phyloP scores from a whole-genome alignment of 441 rosid species.

The Gossypium armourianum region DNA sequence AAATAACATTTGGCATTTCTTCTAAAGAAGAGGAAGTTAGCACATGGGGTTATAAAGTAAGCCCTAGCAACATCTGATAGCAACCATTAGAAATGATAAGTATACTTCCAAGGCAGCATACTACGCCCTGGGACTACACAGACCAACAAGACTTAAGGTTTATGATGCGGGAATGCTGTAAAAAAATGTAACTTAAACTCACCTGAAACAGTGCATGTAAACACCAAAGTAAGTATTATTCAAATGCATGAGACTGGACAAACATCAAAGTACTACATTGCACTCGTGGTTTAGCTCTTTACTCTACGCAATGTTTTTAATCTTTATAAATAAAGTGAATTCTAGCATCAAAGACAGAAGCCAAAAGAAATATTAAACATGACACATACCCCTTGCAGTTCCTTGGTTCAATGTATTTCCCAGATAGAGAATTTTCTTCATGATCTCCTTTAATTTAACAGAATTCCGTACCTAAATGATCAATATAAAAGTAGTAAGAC shows the following conservation, averaged over 20 bases:
- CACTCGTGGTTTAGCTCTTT: background rate
- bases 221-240: background rate
- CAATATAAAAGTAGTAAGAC: conserved; percentile 16
- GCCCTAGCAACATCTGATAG: background rate
- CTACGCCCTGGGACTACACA: background rate
- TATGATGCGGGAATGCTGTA: background rate
- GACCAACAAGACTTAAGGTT: conserved; percentile 4
- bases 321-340: background rate
- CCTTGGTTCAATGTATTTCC: conserved; percentile 92
- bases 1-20: background rate
- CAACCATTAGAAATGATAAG: background rate
- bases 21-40: conserved; percentile 3
- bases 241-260: background rate
- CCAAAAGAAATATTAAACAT: background rate
- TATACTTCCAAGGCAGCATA: background rate
- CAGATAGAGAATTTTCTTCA: conserved; percentile 73
- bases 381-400: conserved; percentile 77
- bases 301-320: background rate
- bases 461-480: conserved; percentile 71
- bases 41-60: background rate
- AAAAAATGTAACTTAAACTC: background rate
- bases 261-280: background rate
- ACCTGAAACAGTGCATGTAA: background rate
- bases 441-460: conserved; percentile 68
- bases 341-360: background rate